Evolutionary conservation across 495 filamentous ascomycete species (phyloP), one percentile per base, ranked within the genome.

Genomic region (Aspergillus hancockii): DNA sequence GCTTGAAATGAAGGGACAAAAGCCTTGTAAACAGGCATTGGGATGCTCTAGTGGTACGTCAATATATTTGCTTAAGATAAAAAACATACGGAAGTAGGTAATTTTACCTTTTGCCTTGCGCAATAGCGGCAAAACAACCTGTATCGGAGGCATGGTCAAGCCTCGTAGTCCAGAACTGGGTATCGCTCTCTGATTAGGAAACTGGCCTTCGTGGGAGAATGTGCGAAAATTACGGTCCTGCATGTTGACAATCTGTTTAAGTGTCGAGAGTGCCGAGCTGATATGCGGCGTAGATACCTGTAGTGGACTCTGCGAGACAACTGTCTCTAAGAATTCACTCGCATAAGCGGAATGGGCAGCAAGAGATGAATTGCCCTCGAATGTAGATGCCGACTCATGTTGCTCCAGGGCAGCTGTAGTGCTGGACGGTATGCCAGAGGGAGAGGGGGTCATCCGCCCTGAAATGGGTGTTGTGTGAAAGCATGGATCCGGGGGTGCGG

Each of bases 311-410:
- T 77, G 75, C 21, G 81, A 78, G 21, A 89, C 83, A 14, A 82
- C 83, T 28, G 81, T 78, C 59, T 87, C 79, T 23, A 88, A 75
- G 57, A 88, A 84, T 59, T 84, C 75, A 54, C 81, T 84, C 5
- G 87, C 87, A 66, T 86, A 87, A 1, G 75, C 83, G 0, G 86
- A 86, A 57, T 90, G 87, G 13, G 82, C 78, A 7, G 82, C 72
- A 28, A 90, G 70, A 16, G 84, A 85, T 0, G 85, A 83, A 61
- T 80, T 78, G 8, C 84, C 85, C 54, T 87, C 85, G 52, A 88
- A 87, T 1, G 74, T 74, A 18, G 73, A 70, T 14, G 69, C 79
- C 5, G 64, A 55, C 34, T 78, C 73, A 55, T 73, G 69, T 46
- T 77, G 74, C 19, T 74, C 76, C 55, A 80, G 49, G 9, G 63